Base-by-base conservation (phyloP, 140 eudicot genomes). In the Stevia rebaudiana region DNA sequence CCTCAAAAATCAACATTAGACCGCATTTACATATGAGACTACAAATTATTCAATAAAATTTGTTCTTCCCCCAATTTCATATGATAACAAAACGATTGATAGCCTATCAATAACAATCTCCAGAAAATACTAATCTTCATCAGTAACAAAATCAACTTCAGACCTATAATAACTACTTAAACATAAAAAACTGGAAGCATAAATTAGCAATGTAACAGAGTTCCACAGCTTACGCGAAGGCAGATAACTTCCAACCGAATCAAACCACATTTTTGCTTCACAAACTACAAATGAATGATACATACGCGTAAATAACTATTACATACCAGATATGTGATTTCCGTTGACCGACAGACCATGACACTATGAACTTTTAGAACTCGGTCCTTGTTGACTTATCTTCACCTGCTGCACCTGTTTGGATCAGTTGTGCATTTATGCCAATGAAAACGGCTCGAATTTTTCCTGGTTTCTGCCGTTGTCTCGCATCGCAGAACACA, bases 251-350 rank as follows among this genome's bases (percentile, higher is more conserved):
- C 52, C 76, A 57, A 83, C 81, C 30, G 94, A 74, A 19, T 77
- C 75, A 75, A 92, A 92, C 96, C 98, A 92, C 52, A 68, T 63
- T 68, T 92, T 94, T 9, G 98, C 89, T 62, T 73, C 42, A 30
- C 73, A 65, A 43, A 86, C 89, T 28, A 1, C 33, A 28, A n/a
- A n/a, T n/a, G n/a, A n/a, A n/a, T n/a, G n/a, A n/a, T n/a, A n/a
- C n/a, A n/a, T n/a, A n/a, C n/a, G n/a, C n/a, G n/a, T n/a, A n/a
- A n/a, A n/a, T n/a, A n/a, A n/a, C n/a, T n/a, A n/a, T n/a, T n/a
- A n/a, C n/a, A n/a, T n/a, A n/a, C n/a, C n/a, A n/a, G n/a, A n/a
- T n/a, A n/a, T n/a, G n/a, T n/a, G n/a, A n/a, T n/a, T n/a, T n/a
- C n/a, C n/a, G n/a, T n/a, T n/a, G n/a, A n/a, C n/a, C n/a, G n/a